phyloP scores from a whole-genome alignment of 108 stramenopile genomes.

The Conticribra guillardii region DNA sequence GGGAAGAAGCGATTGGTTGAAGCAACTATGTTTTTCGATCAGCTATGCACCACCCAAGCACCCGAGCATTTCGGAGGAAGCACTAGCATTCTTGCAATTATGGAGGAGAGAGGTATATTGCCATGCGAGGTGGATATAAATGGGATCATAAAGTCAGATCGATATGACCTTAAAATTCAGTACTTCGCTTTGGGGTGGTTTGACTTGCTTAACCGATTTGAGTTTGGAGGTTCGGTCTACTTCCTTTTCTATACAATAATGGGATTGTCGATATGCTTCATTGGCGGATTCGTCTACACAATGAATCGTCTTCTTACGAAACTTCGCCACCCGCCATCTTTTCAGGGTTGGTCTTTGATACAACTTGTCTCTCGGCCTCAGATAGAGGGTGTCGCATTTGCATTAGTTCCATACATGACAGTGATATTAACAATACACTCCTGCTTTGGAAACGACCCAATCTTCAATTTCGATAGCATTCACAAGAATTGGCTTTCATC shows the following conservation, averaged over 20 bases:
- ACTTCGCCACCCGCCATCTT: conserved; percentile 77
- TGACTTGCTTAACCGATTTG: conserved; percentile 79
- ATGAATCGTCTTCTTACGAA: conserved; percentile 80
- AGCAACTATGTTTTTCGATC: conserved; percentile 57
- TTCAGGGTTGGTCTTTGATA: conserved; percentile 64
- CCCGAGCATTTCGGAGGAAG: conserved; percentile 63
- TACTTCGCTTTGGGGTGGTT: conserved; percentile 76
- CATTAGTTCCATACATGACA: conserved; percentile 61
- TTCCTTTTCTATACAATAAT: conserved; percentile 71
- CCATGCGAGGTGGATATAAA: conserved; percentile 71
- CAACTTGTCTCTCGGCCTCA: conserved; percentile 68
- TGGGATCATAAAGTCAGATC: conserved; percentile 59
- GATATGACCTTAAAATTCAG: conserved; percentile 70
- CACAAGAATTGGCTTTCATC: conserved; percentile 60
- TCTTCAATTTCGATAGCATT: conserved; percentile 56
- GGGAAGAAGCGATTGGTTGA: conserved; percentile 74
- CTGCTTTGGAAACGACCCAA: conserved; percentile 57
- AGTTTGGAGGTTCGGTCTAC: conserved; percentile 73
- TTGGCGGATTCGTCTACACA: conserved; percentile 69
- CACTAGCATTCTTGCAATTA: conserved; percentile 39
- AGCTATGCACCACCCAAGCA: conserved; percentile 67
- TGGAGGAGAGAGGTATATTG: conserved; percentile 48
- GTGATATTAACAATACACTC: conserved; percentile 41
- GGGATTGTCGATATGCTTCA: conserved; percentile 53
- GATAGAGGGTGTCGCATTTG: conserved; percentile 59